Evolutionary conservation across 148 eudicot species (phyloP).

Genomic region (Chenopodium berlandieri): DNA sequence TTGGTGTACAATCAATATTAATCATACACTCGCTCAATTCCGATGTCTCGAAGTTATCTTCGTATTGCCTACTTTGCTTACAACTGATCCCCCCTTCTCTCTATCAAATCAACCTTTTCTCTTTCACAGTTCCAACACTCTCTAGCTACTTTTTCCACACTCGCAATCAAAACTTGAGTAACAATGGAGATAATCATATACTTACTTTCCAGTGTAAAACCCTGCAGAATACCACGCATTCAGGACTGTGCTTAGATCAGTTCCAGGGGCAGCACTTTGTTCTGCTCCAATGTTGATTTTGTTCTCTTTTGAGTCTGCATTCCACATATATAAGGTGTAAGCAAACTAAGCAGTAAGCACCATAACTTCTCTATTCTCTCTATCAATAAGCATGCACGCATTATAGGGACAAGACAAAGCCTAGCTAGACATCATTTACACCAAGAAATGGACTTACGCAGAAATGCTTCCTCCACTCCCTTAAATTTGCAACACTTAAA

Average conservation of each 20-base stretch:
- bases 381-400: not conserved
- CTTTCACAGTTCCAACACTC: too few species aligned
- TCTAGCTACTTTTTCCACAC: too few species aligned
- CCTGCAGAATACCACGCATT: slow-evolving; percentile 94
- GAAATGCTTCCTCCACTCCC: not conserved
- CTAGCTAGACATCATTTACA: not conserved
- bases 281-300: slow-evolving; percentile 17
- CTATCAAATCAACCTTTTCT: too few species aligned
- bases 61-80: too few species aligned
- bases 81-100: too few species aligned
- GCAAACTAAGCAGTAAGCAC: not conserved
- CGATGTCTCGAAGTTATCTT: too few species aligned
- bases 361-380: not conserved
- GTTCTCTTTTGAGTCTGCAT: slow-evolving; percentile 40
- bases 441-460: not conserved
- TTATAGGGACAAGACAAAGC: not conserved
- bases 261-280: slow-evolving; percentile 34
- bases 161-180: not conserved
- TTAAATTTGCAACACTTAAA: too few species aligned
- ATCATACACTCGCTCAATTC: not conserved
- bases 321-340: slow-evolving; percentile 13
- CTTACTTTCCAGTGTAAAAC: slow-evolving; percentile 94
- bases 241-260: slow-evolving; percentile 66
- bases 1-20: not conserved
- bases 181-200: slow-evolving; percentile 6